Conservation (phyloP, 441 rosid species). For the Iberis amara region DNA sequence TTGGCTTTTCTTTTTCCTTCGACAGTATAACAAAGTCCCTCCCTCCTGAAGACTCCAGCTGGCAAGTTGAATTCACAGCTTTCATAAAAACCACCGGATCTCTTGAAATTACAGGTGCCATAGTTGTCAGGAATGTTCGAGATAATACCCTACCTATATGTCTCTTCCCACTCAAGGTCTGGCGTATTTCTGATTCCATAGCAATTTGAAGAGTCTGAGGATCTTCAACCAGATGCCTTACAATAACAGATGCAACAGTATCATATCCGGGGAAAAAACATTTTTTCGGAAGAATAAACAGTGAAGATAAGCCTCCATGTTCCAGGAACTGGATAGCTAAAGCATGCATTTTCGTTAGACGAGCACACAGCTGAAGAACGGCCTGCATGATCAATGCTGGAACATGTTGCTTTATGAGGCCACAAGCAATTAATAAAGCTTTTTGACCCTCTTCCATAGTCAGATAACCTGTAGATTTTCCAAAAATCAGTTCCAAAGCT, state of each 20-base stretch:
- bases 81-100: constrained; percentile 87
- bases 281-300: constrained; percentile 74
- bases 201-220: constrained; percentile 95
- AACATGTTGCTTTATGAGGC: constrained; percentile 73
- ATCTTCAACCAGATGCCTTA: constrained; percentile 93
- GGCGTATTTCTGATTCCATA: constrained; percentile 92
- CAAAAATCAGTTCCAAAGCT: constrained; percentile 58
- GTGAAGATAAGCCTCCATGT: constrained; percentile 71
- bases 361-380: constrained; percentile 89
- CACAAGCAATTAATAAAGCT: constrained; percentile 61
- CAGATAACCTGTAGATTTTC: constrained; percentile 76
- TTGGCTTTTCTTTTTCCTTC: constrained; percentile 79
- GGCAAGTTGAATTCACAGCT: constrained; percentile 80
- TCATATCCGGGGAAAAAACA: constrained; percentile 93
- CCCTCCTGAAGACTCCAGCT: constrained; percentile 85
- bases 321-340: constrained; percentile 86
- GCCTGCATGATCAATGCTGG: constrained; percentile 95
- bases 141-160: constrained; percentile 68
- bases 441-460: constrained; percentile 67
- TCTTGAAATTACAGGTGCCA: constrained; percentile 92
- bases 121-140: constrained; percentile 64
- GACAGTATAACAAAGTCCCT: constrained; percentile 67
- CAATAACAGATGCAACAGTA: constrained; percentile 77
- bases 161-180: constrained; percentile 68
- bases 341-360: constrained; percentile 73